A percentile compares a stretch with the other conserved stretches of the same genome.
Evolutionary conservation across 2,329 filamentous ascomycete genomes (phyloP).

Genomic region (Orbilia blumenaviensis): DNA sequence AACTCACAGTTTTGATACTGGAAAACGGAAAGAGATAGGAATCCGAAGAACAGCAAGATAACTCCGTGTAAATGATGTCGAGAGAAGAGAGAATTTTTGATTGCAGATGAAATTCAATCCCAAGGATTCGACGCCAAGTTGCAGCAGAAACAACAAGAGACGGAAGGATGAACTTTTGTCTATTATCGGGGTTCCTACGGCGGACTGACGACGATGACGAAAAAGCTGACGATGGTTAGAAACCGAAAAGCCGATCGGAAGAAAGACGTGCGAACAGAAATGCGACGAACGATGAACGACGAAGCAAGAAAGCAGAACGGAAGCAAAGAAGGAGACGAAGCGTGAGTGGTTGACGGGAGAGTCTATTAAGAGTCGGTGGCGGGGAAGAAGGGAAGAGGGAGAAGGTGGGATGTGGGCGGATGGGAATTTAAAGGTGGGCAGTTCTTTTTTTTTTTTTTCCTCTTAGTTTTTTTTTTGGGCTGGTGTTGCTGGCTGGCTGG

Average conservation of each 20-base stretch:
- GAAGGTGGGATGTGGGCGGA: conserved; percentile 14
- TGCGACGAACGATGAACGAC: conserved; percentile 54
- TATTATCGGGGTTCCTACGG: conserved; percentile 53
- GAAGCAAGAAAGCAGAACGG: conserved; percentile 54
- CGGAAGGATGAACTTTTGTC: conserved; percentile 55
- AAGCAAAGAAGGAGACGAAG: conserved; percentile 30
- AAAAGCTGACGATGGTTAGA: conserved; percentile 53
- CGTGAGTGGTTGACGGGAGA: conserved; percentile 56
- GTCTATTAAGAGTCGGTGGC: conserved; percentile 34
- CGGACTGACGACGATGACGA: conserved; percentile 37
- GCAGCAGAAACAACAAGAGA: conserved; percentile 56
- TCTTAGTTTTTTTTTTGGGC: no score
- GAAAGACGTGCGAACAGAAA: conserved; percentile 55
- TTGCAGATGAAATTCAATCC: conserved; percentile 51
- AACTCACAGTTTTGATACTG: conserved; percentile 53
- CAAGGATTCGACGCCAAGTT: conserved; percentile 54
- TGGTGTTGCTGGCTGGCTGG: neutral
- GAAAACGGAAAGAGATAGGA: conserved; percentile 51
- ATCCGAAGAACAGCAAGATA: conserved; percentile 55
- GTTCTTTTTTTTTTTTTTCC: neutral
- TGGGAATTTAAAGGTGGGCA: conserved; percentile 12
- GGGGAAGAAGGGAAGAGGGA: conserved; percentile 44
- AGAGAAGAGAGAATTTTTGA: conserved; percentile 46
- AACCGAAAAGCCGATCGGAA: conserved; percentile 34
- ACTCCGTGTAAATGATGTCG: conserved; percentile 55